Conservation (phyloP, 2,329 filamentous ascomycete species). For the Cyanodermella asteris region DNA sequence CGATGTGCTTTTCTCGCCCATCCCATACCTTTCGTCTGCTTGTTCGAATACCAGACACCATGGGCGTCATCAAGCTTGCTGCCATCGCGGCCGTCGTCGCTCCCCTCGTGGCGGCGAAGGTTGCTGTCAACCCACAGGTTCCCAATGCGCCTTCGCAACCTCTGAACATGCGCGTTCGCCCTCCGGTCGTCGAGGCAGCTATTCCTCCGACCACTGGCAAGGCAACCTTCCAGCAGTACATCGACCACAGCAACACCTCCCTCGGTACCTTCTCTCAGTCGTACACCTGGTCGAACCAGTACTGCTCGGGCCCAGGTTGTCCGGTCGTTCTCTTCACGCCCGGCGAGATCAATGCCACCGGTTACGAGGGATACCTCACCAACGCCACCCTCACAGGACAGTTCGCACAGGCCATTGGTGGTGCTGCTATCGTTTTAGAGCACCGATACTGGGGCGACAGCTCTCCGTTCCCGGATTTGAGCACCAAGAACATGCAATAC, state of each 20-base stretch:
- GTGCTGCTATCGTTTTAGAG: slow-evolving; percentile 61
- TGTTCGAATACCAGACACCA: no score
- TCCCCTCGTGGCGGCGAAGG: no score
- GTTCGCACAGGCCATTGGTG: slow-evolving; percentile 47
- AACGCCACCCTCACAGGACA: slow-evolving; percentile 32
- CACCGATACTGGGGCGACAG: slow-evolving; percentile 73
- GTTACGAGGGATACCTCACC: slow-evolving; percentile 28
- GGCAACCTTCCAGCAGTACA: slow-evolving; percentile 29
- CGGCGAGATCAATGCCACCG: slow-evolving; percentile 26
- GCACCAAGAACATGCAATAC: slow-evolving; percentile 52
- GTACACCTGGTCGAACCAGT: slow-evolving; percentile 30
- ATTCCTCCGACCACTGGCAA: slow-evolving; percentile 8
- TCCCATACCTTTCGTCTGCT: no score
- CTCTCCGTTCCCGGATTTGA: slow-evolving; percentile 44
- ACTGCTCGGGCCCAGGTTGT: slow-evolving; percentile 31
- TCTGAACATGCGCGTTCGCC: no score
- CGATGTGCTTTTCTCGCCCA: no score
- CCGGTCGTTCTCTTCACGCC: slow-evolving; percentile 32
- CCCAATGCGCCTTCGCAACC: no score
- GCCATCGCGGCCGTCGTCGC: no score
- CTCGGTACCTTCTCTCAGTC: slow-evolving; percentile 33
- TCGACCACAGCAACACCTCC: slow-evolving; percentile 35
- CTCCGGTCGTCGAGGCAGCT: no score
- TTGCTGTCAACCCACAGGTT: no score
- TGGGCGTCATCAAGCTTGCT: no score